Evolutionary conservation across 768 basidiomycete species (phyloP).

Genomic region (Strobilomyces echinocephalus): DNA sequence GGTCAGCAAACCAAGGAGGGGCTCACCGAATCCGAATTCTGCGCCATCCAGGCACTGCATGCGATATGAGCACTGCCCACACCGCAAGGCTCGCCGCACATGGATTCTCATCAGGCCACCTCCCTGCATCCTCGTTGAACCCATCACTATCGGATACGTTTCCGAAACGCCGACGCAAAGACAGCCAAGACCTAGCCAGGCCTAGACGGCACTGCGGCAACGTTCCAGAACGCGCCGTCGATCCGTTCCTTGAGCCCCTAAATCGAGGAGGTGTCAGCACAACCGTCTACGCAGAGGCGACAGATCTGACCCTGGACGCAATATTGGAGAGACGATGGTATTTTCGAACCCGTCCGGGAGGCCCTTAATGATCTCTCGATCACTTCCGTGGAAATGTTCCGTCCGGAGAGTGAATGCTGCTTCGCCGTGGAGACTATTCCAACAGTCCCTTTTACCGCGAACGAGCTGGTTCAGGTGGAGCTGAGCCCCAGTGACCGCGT

Average conservation of each 20-base stretch:
- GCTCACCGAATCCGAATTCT: slow-evolving; percentile 15
- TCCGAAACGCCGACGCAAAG: slow-evolving; percentile 75
- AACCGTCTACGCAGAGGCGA: slow-evolving; percentile 4
- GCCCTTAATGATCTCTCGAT: slow-evolving; percentile 81
- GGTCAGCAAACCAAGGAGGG: neutral
- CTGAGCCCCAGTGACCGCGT: slow-evolving; percentile 78
- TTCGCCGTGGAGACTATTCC: slow-evolving; percentile 30
- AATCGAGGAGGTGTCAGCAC: slow-evolving; percentile 7
- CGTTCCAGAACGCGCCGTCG: slow-evolving; percentile 78
- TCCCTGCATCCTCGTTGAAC: slow-evolving; percentile 75
- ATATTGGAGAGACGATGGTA: slow-evolving; percentile 72
- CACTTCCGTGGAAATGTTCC: slow-evolving; percentile 57
- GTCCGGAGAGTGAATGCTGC: slow-evolving; percentile 44
- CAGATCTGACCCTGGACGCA: slow-evolving; percentile 60
- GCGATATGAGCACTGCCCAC: slow-evolving; percentile 11
- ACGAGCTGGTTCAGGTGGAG: slow-evolving; percentile 66
- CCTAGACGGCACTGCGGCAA: slow-evolving; percentile 60
- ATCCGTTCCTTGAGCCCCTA: slow-evolving; percentile 70
- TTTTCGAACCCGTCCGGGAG: slow-evolving; percentile 43
- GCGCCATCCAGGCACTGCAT: slow-evolving; percentile 64
- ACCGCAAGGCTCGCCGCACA: slow-evolving; percentile 10
- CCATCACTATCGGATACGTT: slow-evolving; percentile 83
- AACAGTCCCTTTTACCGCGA: slow-evolving; percentile 36
- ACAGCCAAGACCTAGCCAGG: slow-evolving; percentile 81
- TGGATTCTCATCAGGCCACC: slow-evolving; percentile 67